Percentiles rank a stretch among this genome's conserved stretches.
phyloP scores from a whole-genome alignment of 129 eudicot genomes.

The Flaveria linearis region DNA sequence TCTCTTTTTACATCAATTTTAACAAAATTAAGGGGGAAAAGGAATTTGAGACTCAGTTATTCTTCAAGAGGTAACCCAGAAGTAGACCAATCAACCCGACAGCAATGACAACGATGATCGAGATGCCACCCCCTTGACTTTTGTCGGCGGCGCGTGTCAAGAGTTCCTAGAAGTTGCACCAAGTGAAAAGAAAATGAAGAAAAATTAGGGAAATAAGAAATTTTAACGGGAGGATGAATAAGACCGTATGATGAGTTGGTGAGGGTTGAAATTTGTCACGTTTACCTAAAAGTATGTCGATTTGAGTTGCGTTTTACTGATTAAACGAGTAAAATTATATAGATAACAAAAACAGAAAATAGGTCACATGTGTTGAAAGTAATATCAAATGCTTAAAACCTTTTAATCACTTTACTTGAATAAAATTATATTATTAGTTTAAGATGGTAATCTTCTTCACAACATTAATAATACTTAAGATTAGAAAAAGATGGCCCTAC shows the following conservation, averaged over 20 bases:
- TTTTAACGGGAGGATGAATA: not conserved
- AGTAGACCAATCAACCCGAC: slow-evolving; percentile 66
- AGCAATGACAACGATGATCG: slow-evolving; percentile 51
- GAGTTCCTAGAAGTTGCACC: slow-evolving; percentile 47
- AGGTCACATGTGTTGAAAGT: not conserved
- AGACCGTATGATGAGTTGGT: not conserved
- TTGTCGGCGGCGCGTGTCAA: slow-evolving; percentile 54
- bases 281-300: not conserved
- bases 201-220: not conserved
- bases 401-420: not conserved
- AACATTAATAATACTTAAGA: not conserved
- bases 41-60: slow-evolving; percentile 10
- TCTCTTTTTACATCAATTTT: slow-evolving; percentile 37
- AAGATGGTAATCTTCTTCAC: not conserved
- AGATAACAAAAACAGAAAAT: too few species aligned
- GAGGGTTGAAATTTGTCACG: not conserved
- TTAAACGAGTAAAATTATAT: not conserved
- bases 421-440: not conserved
- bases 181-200: not conserved
- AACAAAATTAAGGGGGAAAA: not conserved
- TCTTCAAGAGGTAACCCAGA: slow-evolving; percentile 69
- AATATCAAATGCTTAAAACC: not conserved
- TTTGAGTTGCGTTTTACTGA: not conserved
- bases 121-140: slow-evolving; percentile 61
- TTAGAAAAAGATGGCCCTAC: not conserved